A percentile compares a stretch with the other conserved stretches of the same genome.
phyloP scores from a whole-genome alignment of 2,329 filamentous ascomycete species.

The Leptographium radiaticola region DNA sequence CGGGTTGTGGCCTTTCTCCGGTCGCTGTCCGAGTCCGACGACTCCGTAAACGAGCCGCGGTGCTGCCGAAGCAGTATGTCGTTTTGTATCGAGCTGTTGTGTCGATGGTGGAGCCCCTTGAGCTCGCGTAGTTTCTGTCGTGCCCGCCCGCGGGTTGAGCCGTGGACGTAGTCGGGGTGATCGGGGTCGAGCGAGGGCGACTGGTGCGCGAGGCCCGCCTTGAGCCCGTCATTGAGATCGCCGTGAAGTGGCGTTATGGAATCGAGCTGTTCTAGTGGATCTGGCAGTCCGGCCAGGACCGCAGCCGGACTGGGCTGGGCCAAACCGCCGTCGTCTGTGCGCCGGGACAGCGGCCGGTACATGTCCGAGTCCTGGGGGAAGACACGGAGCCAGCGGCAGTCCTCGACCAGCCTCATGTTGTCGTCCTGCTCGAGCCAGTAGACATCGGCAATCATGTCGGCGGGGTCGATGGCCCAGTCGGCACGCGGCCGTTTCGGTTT shows the following conservation, averaged over 20 bases:
- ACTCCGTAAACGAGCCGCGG: constrained; percentile 43
- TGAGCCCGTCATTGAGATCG: not conserved
- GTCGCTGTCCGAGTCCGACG: constrained; percentile 49
- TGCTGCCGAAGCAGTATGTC: constrained; percentile 22
- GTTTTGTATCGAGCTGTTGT: constrained; percentile 32
- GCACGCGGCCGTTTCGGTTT: constrained; percentile 62
- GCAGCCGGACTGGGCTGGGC: not conserved
- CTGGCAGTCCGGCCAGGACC: not conserved
- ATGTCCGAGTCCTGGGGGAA: constrained; percentile 34
- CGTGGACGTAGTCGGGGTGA: constrained; percentile 7
- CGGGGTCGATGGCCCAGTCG: constrained; percentile 74
- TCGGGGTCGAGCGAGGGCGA: not conserved
- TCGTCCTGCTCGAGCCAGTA: constrained; percentile 78
- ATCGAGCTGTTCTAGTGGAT: not conserved
- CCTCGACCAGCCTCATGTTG: constrained; percentile 71
- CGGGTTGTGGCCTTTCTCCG: constrained; percentile 13
- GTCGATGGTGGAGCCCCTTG: constrained; percentile 41
- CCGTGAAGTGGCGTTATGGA: too few relatives aligned
- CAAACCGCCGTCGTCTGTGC: constrained; percentile 11
- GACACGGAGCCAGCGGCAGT: constrained; percentile 61
- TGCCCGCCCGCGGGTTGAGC: constrained; percentile 44
- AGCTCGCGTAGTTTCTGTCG: constrained; percentile 47
- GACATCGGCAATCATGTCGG: constrained; percentile 77
- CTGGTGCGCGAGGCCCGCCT: not conserved
- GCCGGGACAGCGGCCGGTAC: constrained; percentile 17